These are phyloP conservation scores for Alternaria sp. DNA, from an alignment of 2,329 filamentous ascomycete species.

Conservation along the genomic window DNA sequence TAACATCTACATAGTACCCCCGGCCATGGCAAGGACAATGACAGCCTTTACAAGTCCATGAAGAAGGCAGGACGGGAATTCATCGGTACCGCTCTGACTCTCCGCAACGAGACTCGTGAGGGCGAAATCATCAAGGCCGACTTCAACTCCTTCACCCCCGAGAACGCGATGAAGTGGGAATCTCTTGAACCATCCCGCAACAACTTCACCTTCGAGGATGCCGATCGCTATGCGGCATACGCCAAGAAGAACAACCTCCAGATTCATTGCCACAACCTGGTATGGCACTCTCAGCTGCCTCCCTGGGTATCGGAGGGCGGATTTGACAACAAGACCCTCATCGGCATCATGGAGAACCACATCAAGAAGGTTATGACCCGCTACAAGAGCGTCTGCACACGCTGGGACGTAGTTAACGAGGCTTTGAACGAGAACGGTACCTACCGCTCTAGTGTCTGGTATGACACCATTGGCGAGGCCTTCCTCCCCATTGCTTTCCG, in stretches of 20 bases:
- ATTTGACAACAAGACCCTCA: constrained; percentile 52
- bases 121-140: constrained; percentile 35
- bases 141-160: constrained; percentile 42
- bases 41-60: constrained; percentile 39
- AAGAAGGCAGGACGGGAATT: constrained; percentile 30
- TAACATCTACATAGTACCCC: constrained; percentile 4
- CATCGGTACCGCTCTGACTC: constrained; percentile 38
- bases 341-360: constrained; percentile 53
- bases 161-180: constrained; percentile 47
- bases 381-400: constrained; percentile 51
- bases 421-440: constrained; percentile 52
- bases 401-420: constrained; percentile 54
- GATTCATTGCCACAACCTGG: constrained; percentile 52
- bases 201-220: constrained; percentile 51
- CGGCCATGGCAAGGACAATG: constrained; percentile 16
- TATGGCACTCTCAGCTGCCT: constrained; percentile 55
- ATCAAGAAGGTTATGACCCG: constrained; percentile 51
- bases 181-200: constrained; percentile 47
- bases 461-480: constrained; percentile 54
- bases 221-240: constrained; percentile 47
- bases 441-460: constrained; percentile 54
- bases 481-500: constrained; percentile 58
- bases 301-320: constrained; percentile 50
- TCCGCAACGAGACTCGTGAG: constrained; percentile 36
- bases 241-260: constrained; percentile 47